Base-by-base conservation (phyloP, 225 moss, liverwort and hornwort species). In the Sphagnum contortum region DNA sequence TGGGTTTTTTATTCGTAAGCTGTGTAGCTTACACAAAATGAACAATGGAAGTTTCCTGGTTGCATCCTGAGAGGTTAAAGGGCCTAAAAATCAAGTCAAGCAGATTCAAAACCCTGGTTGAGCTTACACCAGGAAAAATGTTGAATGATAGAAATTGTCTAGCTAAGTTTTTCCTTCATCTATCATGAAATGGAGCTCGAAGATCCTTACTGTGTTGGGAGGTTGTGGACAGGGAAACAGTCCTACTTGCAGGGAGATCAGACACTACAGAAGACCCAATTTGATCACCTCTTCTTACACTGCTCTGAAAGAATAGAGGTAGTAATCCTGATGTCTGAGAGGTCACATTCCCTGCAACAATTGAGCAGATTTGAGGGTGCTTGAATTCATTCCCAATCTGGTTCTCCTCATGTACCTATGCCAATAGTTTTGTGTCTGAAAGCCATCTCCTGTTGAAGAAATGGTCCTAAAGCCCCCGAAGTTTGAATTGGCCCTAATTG, bases 121-220 rank as follows among this genome's bases (percentile, higher is more conserved):
- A 48, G 61, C 8, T 61, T 11, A 61, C 4, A 47, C 61, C 61
- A 61, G 61, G 61, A 61, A 61, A 46, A 61, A 61, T 61, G 61
- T 45, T 61, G 61, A 61, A 46, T 61, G 61, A 46, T 46, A 45
- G 47, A 61, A 61, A 7, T 8, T 61, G 61, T 45, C 61, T 61
- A 61, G 47, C 61, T 46, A 11, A 61, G 5, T 61, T 29, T 29
- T 29, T 29, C 29, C 61, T 61, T 9, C 44, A 45, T 61, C 3
- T 61, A 61, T 61, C 9, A 45, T 9, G 10, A 44, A 61, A 9
- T 60, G 59, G 59, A 45, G 13, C 12, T 29, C 44, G 4, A 29
- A 29, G 8, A 29, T 8, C 44, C 9, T 9, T 14, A 8, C 44
- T 29, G 9, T 5, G 44, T n/a, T 61, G 45, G 29, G 29, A 29